Conservation (phyloP, 2,329 filamentous ascomycete species). For the Monilinia fructicola region DNA sequence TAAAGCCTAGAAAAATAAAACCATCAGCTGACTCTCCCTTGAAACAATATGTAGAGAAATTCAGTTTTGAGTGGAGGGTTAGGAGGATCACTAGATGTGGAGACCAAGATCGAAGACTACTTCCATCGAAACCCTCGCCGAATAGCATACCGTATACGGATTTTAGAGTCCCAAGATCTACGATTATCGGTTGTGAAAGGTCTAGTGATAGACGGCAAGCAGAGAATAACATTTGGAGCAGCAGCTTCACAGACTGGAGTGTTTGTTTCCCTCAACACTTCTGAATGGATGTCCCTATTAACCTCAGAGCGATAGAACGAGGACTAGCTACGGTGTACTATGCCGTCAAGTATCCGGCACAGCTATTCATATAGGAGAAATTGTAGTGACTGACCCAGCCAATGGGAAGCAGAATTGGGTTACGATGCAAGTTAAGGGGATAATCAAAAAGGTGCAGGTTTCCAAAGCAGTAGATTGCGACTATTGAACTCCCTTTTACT, state of each 20-base stretch:
- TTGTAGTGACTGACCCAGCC: slow-evolving; percentile 42
- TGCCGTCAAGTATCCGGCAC: slow-evolving; percentile 44
- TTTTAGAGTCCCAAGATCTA: slow-evolving; percentile 50
- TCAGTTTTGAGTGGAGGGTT: slow-evolving; percentile 49
- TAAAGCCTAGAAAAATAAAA: background rate
- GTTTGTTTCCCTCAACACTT: slow-evolving; percentile 5
- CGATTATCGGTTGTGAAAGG: slow-evolving; percentile 57
- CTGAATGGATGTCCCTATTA: background rate
- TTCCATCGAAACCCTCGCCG: slow-evolving; percentile 42
- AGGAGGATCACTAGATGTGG: slow-evolving; percentile 49
- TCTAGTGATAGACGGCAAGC: slow-evolving; percentile 52
- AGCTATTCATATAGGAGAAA: slow-evolving; percentile 42
- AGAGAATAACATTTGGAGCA: slow-evolving; percentile 46
- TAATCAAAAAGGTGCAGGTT: slow-evolving; percentile 43
- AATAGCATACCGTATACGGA: slow-evolving; percentile 42
- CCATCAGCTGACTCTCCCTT: background rate
- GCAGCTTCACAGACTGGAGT: slow-evolving; percentile 47
- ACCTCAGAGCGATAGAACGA: slow-evolving; percentile 33
- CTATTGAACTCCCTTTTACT: background rate
- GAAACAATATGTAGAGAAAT: slow-evolving; percentile 40
- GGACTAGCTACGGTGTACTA: slow-evolving; percentile 47
- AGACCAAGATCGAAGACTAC: slow-evolving; percentile 45
- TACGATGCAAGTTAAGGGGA: slow-evolving; percentile 46
- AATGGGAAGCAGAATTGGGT: slow-evolving; percentile 42
- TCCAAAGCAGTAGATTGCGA: background rate